Evolutionary conservation across 2,329 filamentous ascomycete species (phyloP), one percentile per base, ranked within the genome.

Genomic region (Sporothrix schenckii): DNA sequence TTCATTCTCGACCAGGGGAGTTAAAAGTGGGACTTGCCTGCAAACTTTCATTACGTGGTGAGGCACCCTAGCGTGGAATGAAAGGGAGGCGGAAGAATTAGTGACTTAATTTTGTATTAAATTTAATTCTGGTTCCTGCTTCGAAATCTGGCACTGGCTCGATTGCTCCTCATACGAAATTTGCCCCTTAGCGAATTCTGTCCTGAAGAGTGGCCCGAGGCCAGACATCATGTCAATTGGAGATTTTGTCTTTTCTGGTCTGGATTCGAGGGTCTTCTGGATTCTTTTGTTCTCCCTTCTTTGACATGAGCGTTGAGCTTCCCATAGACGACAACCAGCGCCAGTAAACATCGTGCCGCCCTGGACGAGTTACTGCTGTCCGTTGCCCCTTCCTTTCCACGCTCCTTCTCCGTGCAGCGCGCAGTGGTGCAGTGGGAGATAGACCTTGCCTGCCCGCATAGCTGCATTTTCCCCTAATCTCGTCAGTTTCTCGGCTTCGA

Each of bases 401-500:
- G 34, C 58, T 44, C 58, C 39, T 61, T 61, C 54, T 44, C 58
- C 27, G 34, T 44, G 61, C 16, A 24, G 39, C 58, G 21, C 21
- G 11, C 60, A 47, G 21, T 24, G 39, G 44, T 49, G 60, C 60
- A 30, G 24, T 30, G 24, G 60, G 27, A 65, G 61, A 65, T 65
- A 65, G 44, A 24, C 24, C 44, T 65, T 49, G 61, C 61, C 50
- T 65, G 50, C 34, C 44, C 63, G 63, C 63, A 66, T 66, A 66
- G 19, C 47, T 66, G 63, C 63, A 66, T 66, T 50, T 66, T 52
- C 63, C 63, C 63, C 63, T 66, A 53, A 53, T 66, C 47, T 66
- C 27, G 34, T 21, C 39, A 16, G 63, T 52, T 39, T 66, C 63
- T 66, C 27, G 49, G 41, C 14, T n/a, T 13, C 58, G 58, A 63